These are phyloP conservation scores for Macrophomina phaseolina DNA, from an alignment of 2,329 filamentous ascomycete species.

Conservation along the genomic window DNA sequence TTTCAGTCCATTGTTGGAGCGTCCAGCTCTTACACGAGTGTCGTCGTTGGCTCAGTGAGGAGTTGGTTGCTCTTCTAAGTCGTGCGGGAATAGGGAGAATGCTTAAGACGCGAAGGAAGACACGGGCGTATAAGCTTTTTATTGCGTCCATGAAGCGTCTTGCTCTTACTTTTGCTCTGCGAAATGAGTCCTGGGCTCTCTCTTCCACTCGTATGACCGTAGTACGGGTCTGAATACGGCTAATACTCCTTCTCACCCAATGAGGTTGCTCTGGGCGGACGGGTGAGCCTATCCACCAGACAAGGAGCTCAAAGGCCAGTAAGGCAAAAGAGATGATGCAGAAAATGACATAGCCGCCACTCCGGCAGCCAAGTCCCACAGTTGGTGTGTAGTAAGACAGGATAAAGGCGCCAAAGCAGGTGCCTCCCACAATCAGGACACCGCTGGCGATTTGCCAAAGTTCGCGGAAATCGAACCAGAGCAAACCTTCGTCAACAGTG, in stretches of 20 bases:
- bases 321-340: constrained; percentile 39
- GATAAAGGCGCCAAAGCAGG: constrained; percentile 47
- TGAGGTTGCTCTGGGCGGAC: constrained; percentile 18
- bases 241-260: constrained; percentile 14
- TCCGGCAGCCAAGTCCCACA: constrained; percentile 50
- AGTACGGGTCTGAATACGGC: background rate
- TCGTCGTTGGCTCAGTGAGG: background rate
- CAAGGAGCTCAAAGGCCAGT: constrained; percentile 46
- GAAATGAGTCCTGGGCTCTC: constrained; percentile 1
- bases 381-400: constrained; percentile 54
- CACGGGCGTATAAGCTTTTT: constrained; percentile 17
- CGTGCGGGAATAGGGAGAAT: constrained; percentile 27
- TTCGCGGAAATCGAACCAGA: constrained; percentile 52
- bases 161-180: constrained; percentile 11
- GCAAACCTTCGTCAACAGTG: constrained; percentile 40
- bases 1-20: constrained; percentile 33
- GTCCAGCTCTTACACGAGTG: background rate
- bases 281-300: constrained; percentile 42
- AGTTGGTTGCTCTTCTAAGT: background rate
- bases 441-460: constrained; percentile 50
- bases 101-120: constrained; percentile 25
- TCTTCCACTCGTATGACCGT: constrained; percentile 13
- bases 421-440: constrained; percentile 44
- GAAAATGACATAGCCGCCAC: constrained; percentile 53
- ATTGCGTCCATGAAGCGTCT: constrained; percentile 14